Evolutionary conservation across 2,329 filamentous ascomycete species (phyloP).

Genomic region (Aschersonia sp.): DNA sequence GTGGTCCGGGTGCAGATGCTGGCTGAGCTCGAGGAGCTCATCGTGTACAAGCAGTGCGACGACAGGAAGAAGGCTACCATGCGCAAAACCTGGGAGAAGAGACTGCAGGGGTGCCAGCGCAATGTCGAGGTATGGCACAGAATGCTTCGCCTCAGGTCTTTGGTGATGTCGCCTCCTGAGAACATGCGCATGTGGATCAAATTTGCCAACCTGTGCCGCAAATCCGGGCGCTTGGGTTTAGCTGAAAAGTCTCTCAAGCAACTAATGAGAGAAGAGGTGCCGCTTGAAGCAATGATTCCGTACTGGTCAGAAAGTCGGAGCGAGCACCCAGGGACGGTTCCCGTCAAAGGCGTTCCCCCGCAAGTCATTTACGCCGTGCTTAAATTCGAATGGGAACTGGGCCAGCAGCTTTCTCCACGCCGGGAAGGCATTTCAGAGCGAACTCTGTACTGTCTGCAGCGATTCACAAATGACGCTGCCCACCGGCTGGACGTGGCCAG

Average conservation of each 20-base stretch:
- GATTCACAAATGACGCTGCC: slow-evolving; percentile 46
- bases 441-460: slow-evolving; percentile 42
- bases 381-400: slow-evolving; percentile 91
- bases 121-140: slow-evolving; percentile 98
- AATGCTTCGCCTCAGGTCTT: slow-evolving; percentile 85
- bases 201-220: slow-evolving; percentile 94
- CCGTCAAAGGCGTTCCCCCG: slow-evolving; percentile 39
- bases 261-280: slow-evolving; percentile 59
- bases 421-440: slow-evolving; percentile 33
- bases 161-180: slow-evolving; percentile 83
- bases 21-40: slow-evolving; percentile 94
- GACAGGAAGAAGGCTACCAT: slow-evolving; percentile 80
- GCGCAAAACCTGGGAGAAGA: slow-evolving; percentile 88
- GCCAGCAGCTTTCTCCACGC: slow-evolving; percentile 39
- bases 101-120: slow-evolving; percentile 85
- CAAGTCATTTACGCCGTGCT: slow-evolving; percentile 92
- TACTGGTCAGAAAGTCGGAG: slow-evolving; percentile 33
- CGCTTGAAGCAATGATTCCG: slow-evolving; percentile 45
- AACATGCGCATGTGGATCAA: slow-evolving; percentile 99
- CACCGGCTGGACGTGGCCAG: slow-evolving; percentile 37
- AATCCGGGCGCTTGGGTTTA: slow-evolving; percentile 84
- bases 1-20: slow-evolving; percentile 98
- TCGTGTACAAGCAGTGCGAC: slow-evolving; percentile 91
- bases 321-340: slow-evolving; percentile 5
- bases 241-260: slow-evolving; percentile 91